phyloP scores from a whole-genome alignment of 2,329 filamentous ascomycete genomes.

The Fulvia fulva region DNA sequence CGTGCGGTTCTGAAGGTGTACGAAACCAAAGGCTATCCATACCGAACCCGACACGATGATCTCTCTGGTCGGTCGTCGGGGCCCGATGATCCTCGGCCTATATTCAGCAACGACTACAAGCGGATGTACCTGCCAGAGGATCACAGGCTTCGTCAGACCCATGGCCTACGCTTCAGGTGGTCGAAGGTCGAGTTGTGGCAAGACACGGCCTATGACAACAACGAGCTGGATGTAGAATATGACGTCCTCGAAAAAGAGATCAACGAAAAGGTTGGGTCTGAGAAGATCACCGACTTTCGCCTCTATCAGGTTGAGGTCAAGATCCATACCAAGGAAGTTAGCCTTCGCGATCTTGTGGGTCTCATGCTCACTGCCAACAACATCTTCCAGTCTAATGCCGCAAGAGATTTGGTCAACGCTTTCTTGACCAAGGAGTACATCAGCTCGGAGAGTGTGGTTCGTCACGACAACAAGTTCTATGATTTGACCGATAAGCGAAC shows the following conservation, averaged over 20 bases:
- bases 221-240: background rate
- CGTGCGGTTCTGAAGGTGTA: too few species aligned
- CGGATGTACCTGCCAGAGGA: too few species aligned
- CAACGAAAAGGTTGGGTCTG: background rate
- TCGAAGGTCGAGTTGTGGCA: too few species aligned
- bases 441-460: background rate
- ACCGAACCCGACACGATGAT: too few species aligned
- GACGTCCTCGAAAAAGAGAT: background rate
- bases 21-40: too few species aligned
- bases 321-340: background rate
- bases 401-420: slow-evolving; percentile 1
- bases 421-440: slow-evolving; percentile 8
- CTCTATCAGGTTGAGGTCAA: slow-evolving; percentile 2
- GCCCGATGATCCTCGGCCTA: too few species aligned
- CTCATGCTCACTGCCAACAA: background rate
- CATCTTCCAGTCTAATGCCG: background rate
- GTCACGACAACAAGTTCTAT: slow-evolving; percentile 10
- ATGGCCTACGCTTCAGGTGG: too few species aligned
- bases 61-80: too few species aligned
- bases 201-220: too few species aligned
- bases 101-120: too few species aligned
- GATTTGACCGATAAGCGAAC: background rate
- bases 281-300: background rate
- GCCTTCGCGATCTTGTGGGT: background rate
- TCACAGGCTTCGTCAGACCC: too few species aligned